Percentiles rank a stretch among this genome's conserved stretches.
Conservation (phyloP, 2,329 filamentous ascomycete species). For the Cladosporium halotolerans region DNA sequence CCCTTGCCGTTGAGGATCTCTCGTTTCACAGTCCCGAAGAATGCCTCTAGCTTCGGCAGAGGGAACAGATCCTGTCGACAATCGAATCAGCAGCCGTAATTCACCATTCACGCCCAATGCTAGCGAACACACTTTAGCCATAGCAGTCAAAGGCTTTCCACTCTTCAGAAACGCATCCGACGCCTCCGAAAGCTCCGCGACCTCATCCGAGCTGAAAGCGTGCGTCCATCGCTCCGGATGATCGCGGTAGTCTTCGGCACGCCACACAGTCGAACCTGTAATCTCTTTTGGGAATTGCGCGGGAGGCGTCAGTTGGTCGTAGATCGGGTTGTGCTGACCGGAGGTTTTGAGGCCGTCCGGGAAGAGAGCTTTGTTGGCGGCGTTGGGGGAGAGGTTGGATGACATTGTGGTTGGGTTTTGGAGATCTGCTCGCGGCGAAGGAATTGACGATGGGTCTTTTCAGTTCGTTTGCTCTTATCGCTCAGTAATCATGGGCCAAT, state of each 20-base stretch:
- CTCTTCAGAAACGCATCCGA: conserved; percentile 61
- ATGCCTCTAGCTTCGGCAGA: conserved; percentile 49
- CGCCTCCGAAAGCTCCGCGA: conserved; percentile 57
- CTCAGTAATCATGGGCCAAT: too few relatives aligned
- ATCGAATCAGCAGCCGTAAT: conserved; percentile 15
- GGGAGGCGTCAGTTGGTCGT: conserved; percentile 58
- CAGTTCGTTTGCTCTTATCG: too few relatives aligned
- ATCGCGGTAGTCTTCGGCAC: conserved; percentile 53
- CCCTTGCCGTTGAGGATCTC: conserved; percentile 73
- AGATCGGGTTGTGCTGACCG: conserved; percentile 65
- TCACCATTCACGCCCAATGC: conserved; percentile 31
- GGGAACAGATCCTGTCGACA: conserved; percentile 49
- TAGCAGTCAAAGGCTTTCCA: conserved; percentile 61
- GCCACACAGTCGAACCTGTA: conserved; percentile 64
- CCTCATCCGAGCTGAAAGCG: conserved; percentile 56
- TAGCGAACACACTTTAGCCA: conserved; percentile 39
- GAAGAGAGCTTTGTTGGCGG: conserved; percentile 43
- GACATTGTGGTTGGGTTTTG: background rate
- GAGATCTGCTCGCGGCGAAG: too few relatives aligned
- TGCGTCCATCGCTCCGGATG: conserved; percentile 65
- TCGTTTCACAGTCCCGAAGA: conserved; percentile 50
- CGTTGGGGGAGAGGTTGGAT: conserved; percentile 12
- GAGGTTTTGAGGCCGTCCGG: conserved; percentile 59
- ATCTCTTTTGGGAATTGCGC: conserved; percentile 63
- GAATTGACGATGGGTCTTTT: too few relatives aligned